phyloP scores from a whole-genome alignment of 495 filamentous ascomycete species.

The Neurospora sp. region DNA sequence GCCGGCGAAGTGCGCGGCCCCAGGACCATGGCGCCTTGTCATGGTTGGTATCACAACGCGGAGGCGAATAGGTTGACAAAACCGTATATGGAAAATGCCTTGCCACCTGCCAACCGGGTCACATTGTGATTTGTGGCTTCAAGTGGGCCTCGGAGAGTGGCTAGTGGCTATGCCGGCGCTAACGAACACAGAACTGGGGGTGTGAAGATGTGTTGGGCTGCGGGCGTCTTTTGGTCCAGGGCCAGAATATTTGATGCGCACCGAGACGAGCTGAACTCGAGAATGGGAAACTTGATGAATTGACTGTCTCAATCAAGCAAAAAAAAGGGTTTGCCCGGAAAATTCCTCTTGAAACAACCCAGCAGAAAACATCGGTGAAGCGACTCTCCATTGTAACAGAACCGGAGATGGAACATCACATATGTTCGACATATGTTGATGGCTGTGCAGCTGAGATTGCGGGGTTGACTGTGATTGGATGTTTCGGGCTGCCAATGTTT shows the following conservation, averaged over 20 bases:
- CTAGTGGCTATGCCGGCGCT: neutral
- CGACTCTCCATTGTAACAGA: neutral
- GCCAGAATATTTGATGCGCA: neutral
- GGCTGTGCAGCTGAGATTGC: neutral
- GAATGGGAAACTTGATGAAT: neutral
- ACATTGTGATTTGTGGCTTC: neutral
- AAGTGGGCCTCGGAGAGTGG: neutral
- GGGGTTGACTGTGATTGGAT: neutral
- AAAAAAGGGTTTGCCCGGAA: neutral
- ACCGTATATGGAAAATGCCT: neutral
- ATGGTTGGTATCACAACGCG: neutral
- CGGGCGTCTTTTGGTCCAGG: neutral
- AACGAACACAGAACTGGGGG: neutral
- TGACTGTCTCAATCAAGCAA: neutral
- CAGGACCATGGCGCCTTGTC: neutral
- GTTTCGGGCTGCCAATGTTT: neutral
- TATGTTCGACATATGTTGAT: neutral
- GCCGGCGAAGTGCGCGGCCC: neutral
- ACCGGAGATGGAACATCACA: neutral
- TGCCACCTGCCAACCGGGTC: neutral
- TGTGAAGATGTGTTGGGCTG: neutral
- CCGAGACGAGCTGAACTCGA: neutral
- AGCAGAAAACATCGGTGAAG: neutral
- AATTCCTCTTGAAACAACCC: neutral
- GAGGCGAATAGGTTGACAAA: neutral